Evolutionary conservation across 345 rosid genomes (phyloP), one percentile per base, ranked within the genome.

Genomic region (Dipteronia dyeriana): DNA sequence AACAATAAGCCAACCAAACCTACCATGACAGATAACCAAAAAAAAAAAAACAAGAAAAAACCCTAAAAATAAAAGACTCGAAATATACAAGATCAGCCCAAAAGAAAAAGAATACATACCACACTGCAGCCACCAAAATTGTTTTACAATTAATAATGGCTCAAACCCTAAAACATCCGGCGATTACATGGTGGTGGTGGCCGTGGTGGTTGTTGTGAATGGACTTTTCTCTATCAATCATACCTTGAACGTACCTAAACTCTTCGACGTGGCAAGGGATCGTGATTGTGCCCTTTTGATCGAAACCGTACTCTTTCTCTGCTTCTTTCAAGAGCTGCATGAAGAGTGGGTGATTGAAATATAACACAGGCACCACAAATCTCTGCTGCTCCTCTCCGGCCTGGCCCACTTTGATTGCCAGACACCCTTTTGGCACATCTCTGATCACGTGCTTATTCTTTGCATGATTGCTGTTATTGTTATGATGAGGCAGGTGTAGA

Each of bases 121-220:
- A 75, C 80, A 81, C 82, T 43, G 7, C 38, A 66, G 80, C 81
- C 66, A 29, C 54, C 71, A 63, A 22, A 71, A 75, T 66, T 73
- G 75, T 53, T 9, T 5, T 19, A 76, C 57, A 53, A 53, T 0
- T 53, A 34, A 34, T 59, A 2, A 2, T 13, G 19, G 74, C 7
- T 86, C 88, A 86, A 74, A 85, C 90, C 85, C 92, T 90, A 82
- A 90, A 92, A 82, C 97, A 92, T 34, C 38, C 38, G 1, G 91
- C 91, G 41, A 81, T 80, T 76, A 78, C 88, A 71, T 85, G 82
- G 17, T 89, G 88, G 45, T 41, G 45, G 45, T 41, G 45, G 45
- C 34, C 34, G 38, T 90, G 86, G 60, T 82, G 61, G n/a, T 41
- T 41, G 11, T 9, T 41, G 11, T 59, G 80, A 51, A 85, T 72